Base-by-base conservation (phyloP, 2,329 filamentous ascomycete genomes). In the Sordariomycetes sp. region DNA sequence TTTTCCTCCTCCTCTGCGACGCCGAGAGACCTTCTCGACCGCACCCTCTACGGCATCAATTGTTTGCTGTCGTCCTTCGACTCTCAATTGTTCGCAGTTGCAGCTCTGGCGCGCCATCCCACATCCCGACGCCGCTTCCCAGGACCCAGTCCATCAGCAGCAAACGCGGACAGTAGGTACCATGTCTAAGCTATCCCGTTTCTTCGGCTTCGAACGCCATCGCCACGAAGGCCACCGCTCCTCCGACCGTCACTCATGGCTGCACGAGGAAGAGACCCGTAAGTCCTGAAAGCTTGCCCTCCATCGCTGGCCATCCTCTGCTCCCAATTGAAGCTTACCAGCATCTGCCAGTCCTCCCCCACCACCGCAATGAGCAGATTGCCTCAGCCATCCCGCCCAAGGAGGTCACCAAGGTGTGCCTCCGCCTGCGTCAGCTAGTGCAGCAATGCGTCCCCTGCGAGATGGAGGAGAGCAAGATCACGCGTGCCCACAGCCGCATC, bases 381-480 rank as follows among this genome's bases (percentile, higher is more conserved):
- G 59, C 76, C 27, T 79, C 84, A 9, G 77, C 82, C 19, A 78
- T 90, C 23, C 75, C 85, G 2, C 69, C 88, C 10, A 68, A 72
- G 39, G 82, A 92, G 48, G 88, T 95, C 41, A 95, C 90, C 40
- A 88, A 88, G 54, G 72, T 93, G 36, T 90, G 88, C 18, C 72
- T 98, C 12, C 85, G 87, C 37, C 68, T 98, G 43, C 93, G 90
- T 48, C 86, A 93, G 53, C 78, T 94, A 46, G 79, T 98, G 48
- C 87, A 94, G 58, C 75, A 87, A 54, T 81, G 87, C 36, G 75
- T 98, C 18, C 85, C 90, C 2, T 95, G 86, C 63, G 92, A 98
- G 57, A 70, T 98, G 25, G 81, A 92, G 38, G 77, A 85, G 51
- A 68, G 68, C 5, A 66, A 74, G 36, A 69, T 98, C 51, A 92